Evolutionary conservation across 106 monocot genomes (phyloP), one percentile per base, ranked within the genome.

Genomic region (Cymbidium sinense): DNA sequence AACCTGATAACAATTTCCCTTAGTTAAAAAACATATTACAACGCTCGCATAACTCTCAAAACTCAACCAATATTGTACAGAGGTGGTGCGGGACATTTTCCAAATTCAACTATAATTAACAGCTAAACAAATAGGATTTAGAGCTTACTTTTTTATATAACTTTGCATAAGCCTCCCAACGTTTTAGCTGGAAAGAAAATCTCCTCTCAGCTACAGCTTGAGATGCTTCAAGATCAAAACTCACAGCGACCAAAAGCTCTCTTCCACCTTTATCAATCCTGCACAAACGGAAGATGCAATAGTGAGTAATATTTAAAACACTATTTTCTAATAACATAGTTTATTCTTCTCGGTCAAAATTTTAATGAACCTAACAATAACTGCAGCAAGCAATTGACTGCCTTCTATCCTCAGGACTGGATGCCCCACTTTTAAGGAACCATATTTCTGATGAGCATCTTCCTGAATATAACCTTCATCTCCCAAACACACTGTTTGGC

Each of bases 381-480:
- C 91, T 79, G 91, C 93, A 70, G 89, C 86, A 75, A 96, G 93
- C 64, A 96, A 82, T 72, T 96, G 91, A 85, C 93, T 91, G 2
- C 93, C 89, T 15, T 96, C 93, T 50, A 96, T 83, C 73, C 96
- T 82, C 50, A 96, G 89, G 37, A 94, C 93, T 70, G 96, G 96
- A 81, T 91, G 96, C 19, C 96, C 96, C 19, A 85, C 82, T 86
- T 91, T 96, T 35, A 96, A 77, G 33, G 79, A 93, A 75, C 86
- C 82, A 52, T 90, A 90, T 78, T 91, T 94, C 71, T 86, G 74
- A 67, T 83, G 70, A 20, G 51, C 47, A 55, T 87, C 86, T 78
- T 85, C 83, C 62, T 85, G 85, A 64, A 43, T 77, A 34, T 70
- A 86, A 64, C 76, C 44, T 58, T 86, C 89, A 52, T 91, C 84